Conservation (phyloP, 768 basidiomycete species). For the Tricholoma matsutake region DNA sequence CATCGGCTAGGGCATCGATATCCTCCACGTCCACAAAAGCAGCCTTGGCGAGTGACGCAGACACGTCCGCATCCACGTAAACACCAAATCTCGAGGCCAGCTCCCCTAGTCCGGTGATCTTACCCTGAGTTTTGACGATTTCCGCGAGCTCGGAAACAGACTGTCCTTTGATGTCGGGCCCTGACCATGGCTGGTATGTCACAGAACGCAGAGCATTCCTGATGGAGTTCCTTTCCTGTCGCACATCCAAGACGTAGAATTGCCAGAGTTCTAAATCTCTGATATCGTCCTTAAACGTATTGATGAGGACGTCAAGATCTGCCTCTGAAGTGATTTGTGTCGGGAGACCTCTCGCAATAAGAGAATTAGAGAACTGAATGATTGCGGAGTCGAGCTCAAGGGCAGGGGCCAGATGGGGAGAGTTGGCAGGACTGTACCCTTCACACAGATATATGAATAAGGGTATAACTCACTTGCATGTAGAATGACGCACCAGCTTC, state of each 20-base stretch:
- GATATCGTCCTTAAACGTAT: constrained; percentile 58
- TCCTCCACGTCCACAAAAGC: constrained; percentile 52
- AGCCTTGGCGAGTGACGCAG: constrained; percentile 74
- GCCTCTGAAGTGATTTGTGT: constrained; percentile 56
- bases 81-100: constrained; percentile 68
- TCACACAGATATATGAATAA: background rate
- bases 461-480: background rate
- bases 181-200: constrained; percentile 55
- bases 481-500: constrained; percentile 73
- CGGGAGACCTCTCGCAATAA: constrained; percentile 69
- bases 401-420: constrained; percentile 90
- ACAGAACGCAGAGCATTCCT: constrained; percentile 48
- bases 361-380: constrained; percentile 69
- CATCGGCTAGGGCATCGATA: constrained; percentile 54
- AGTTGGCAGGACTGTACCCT: constrained; percentile 91
- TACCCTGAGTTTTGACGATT: constrained; percentile 49
- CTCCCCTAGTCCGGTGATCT: constrained; percentile 57
- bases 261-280: constrained; percentile 82
- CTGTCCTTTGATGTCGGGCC: constrained; percentile 56
- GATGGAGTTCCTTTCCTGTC: constrained; percentile 58
- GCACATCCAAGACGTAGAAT: constrained; percentile 85
- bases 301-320: constrained; percentile 68
- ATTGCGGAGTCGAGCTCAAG: constrained; percentile 89
- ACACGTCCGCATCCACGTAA: constrained; percentile 55
- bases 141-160: constrained; percentile 63